These are phyloP conservation scores for Rhynchosporium agropyri DNA, from an alignment of 2,329 filamentous ascomycete species.

Conservation along the genomic window DNA sequence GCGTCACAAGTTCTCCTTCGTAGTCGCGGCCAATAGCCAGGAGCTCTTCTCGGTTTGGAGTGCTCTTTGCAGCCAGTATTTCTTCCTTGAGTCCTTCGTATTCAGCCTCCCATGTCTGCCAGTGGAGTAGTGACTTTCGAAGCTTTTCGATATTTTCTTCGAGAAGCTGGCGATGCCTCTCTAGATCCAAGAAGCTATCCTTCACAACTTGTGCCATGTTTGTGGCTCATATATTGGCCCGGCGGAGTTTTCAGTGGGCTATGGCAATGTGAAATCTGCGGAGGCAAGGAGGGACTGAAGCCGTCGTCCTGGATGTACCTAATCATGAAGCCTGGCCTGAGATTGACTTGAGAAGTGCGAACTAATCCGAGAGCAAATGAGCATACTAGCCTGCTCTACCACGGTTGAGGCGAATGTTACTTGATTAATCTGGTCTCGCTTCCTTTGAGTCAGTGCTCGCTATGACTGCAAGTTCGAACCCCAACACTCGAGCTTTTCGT, in stretches of 20 bases:
- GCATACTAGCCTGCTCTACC: too few relatives aligned
- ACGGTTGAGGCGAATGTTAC: too few relatives aligned
- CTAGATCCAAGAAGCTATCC: slow-evolving; percentile 63
- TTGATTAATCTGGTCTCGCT: too few relatives aligned
- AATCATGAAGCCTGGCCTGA: too few relatives aligned
- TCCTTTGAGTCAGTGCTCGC: too few relatives aligned
- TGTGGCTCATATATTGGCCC: too few relatives aligned
- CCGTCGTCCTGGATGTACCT: background rate
- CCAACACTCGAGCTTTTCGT: too few relatives aligned
- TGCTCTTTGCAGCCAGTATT: slow-evolving; percentile 55
- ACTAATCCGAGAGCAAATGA: too few relatives aligned
- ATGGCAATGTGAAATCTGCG: background rate
- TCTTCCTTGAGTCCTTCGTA: slow-evolving; percentile 90
- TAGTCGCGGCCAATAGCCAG: slow-evolving; percentile 54
- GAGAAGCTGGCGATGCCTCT: slow-evolving; percentile 73
- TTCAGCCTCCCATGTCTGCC: slow-evolving; percentile 88
- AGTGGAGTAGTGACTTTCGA: slow-evolving; percentile 76
- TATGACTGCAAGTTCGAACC: too few relatives aligned
- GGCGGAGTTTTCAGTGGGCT: background rate
- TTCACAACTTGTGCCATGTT: slow-evolving; percentile 39
- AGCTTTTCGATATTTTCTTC: slow-evolving; percentile 77
- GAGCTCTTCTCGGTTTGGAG: slow-evolving; percentile 49
- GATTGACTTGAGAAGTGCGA: too few relatives aligned
- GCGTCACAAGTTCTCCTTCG: slow-evolving; percentile 64
- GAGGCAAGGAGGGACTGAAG: background rate